phyloP scores from a whole-genome alignment of 257 asterid genomes.

The Salvia splendens region DNA sequence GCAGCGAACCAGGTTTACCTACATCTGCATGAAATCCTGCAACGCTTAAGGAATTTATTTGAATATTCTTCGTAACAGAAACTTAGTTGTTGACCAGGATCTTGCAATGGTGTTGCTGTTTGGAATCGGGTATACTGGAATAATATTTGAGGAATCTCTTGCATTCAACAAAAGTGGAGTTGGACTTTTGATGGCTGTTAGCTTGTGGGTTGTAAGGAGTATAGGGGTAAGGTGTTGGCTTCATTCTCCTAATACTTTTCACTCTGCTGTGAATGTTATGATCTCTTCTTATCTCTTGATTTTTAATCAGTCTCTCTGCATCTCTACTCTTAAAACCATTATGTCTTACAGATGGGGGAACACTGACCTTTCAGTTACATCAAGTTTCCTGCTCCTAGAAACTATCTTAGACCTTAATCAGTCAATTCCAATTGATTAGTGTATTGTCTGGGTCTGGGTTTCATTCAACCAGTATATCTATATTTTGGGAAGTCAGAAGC shows the following conservation, averaged over 20 bases:
- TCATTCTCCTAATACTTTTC: conserved; percentile 19
- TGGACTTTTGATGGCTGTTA: conserved; percentile 94
- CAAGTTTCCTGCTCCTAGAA: not conserved
- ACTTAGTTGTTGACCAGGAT: conserved; percentile 58
- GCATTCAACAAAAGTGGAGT: conserved; percentile 98
- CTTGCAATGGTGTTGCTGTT: conserved; percentile 85
- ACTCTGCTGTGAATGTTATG: conserved; percentile 10
- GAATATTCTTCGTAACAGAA: not conserved
- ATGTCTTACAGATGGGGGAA: conserved; percentile 2
- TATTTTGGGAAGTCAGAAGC: not conserved
- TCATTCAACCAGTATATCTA: not conserved
- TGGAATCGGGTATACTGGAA: conserved; percentile 92
- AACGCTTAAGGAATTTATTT: not conserved
- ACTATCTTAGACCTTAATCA: conserved; percentile 8
- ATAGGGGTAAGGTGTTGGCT: conserved; percentile 68
- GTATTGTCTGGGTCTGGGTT: not conserved
- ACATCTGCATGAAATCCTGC: conserved; percentile 12
- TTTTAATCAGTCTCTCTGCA: not conserved
- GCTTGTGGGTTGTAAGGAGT: conserved; percentile 94
- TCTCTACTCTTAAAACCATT: not conserved
- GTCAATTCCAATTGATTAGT: not conserved
- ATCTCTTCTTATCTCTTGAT: conserved; percentile 12
- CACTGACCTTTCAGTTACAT: not conserved
- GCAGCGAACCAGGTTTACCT: conserved; percentile 83
- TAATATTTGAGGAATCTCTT: conserved; percentile 92